Evolutionary conservation across 352 stramenopile species (phyloP), one percentile per base, ranked within the genome.

Genomic region (Phytophthora kernoviae): DNA sequence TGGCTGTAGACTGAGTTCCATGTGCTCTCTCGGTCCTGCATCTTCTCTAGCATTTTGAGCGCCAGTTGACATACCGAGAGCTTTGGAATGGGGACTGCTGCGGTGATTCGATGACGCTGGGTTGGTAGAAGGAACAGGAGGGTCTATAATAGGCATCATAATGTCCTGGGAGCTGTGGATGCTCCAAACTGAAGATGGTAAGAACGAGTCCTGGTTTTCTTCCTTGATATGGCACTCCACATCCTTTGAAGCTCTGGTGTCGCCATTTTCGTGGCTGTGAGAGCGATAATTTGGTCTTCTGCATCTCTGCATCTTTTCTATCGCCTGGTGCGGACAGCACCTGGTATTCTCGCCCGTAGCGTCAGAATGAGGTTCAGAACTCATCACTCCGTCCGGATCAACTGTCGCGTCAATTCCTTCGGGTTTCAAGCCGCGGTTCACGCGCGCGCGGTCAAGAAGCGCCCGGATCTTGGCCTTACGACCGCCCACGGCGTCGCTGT

Each of bases 381-480:
- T 32, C 27, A 67, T 43, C 26, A 20, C 37, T 44, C 57, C 26
- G 12, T 56, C 50, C 34, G 43, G 5, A 40, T 4, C 27, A 32
- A 50, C 36, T 30, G 26, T 1, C 11, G 27, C 32, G 30, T 37
- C n/a, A 22, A 10, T 22, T 15, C 20, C 17, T 6, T 73, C 62
- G 4, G 57, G 62, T 14, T 77, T 41, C 11, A 64, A 18, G n/a
- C 54, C 32, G 18, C 56, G 57, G 32, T 77, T 68, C 12, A 67
- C 53, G 8, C 72, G 67, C 15, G 71, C 74, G 26, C 65, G 74
- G 48, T 77, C 68, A 24, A 85, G 65, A n/a, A 87, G 59, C 14
- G 72, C 66, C 17, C 75, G 61, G 7, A 87, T 20, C 42, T 76
- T 61, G 21, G 45, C 30, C 46, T 77, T 76, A 55, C 39, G 67